phyloP scores from a whole-genome alignment of 2,329 filamentous ascomycete genomes.

The Alternaria atra region DNA sequence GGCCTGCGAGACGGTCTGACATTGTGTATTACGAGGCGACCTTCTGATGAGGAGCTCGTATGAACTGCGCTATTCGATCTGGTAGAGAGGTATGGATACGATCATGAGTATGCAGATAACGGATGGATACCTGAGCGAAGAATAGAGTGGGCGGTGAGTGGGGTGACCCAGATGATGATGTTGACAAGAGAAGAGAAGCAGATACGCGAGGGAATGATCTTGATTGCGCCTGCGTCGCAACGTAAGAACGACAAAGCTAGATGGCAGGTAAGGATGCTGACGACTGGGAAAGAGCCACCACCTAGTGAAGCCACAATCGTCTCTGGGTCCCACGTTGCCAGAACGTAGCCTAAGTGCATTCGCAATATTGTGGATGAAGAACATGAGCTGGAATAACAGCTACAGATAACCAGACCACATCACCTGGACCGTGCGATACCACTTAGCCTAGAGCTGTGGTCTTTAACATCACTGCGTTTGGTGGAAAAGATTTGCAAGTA shows the following conservation, averaged over 20 bases:
- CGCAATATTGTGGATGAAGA: not conserved
- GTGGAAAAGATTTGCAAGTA: slow-evolving; percentile 13
- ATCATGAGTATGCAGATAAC: not conserved
- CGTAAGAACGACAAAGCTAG: not conserved
- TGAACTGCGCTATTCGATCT: not conserved
- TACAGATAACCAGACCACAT: not conserved
- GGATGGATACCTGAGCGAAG: not conserved
- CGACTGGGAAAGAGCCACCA: not conserved
- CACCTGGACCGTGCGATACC: not conserved
- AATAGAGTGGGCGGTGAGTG: not conserved
- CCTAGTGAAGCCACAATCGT: not conserved
- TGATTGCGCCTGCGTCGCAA: not conserved
- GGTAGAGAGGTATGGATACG: not conserved
- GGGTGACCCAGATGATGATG: not conserved
- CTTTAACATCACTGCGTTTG: not conserved
- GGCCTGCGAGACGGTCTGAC: not conserved
- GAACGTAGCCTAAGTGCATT: not conserved
- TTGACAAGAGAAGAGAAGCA: not conserved
- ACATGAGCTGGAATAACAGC: not conserved
- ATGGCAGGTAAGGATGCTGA: not conserved
- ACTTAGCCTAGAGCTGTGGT: not conserved
- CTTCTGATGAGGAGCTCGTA: not conserved
- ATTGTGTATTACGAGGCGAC: not conserved
- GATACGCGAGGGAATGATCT: not conserved
- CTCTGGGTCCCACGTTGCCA: not conserved